Conservation (phyloP, 2,329 filamentous ascomycete genomes). For the Metarhizium guizhouense region DNA sequence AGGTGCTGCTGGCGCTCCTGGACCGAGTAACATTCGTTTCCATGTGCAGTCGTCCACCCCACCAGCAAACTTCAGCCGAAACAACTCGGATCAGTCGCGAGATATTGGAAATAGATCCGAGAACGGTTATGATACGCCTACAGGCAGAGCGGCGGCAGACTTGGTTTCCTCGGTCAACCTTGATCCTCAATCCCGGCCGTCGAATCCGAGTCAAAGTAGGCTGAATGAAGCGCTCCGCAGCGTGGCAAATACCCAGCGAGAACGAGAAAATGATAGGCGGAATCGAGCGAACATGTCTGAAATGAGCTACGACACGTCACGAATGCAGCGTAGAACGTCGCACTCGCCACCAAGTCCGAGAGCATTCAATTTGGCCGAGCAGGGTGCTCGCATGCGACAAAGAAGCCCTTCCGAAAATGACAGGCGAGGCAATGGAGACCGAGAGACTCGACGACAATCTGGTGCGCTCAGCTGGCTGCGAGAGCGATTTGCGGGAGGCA, state of each 20-base stretch:
- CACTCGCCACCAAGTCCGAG: slow-evolving; percentile 28
- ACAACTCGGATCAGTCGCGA: slow-evolving; percentile 2
- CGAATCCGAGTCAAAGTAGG: slow-evolving; percentile 8
- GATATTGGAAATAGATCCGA: neutral
- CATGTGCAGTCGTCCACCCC: neutral
- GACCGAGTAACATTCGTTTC: neutral
- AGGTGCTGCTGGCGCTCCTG: neutral
- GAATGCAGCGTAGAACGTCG: slow-evolving; percentile 27
- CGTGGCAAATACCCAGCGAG: slow-evolving; percentile 18
- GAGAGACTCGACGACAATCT: slow-evolving; percentile 21
- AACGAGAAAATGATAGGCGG: slow-evolving; percentile 14
- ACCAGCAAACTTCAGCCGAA: neutral
- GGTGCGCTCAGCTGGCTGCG: slow-evolving; percentile 36
- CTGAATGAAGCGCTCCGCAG: slow-evolving; percentile 22
- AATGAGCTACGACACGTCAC: slow-evolving; percentile 23
- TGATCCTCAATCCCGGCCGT: slow-evolving; percentile 19
- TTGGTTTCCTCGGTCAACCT: slow-evolving; percentile 11
- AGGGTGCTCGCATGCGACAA: slow-evolving; percentile 25
- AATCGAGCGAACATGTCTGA: slow-evolving; percentile 17
- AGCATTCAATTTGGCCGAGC: slow-evolving; percentile 17
- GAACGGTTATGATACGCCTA: slow-evolving; percentile 3
- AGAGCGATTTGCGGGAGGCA: slow-evolving; percentile 26
- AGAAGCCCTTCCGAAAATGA: slow-evolving; percentile 29
- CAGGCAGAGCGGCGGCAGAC: slow-evolving; percentile 5
- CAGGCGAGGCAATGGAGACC: slow-evolving; percentile 18